Evolutionary conservation across 2,329 filamentous ascomycete genomes (phyloP), one percentile per base, ranked within the genome.

Genomic region (Dactylellina drechsleri): DNA sequence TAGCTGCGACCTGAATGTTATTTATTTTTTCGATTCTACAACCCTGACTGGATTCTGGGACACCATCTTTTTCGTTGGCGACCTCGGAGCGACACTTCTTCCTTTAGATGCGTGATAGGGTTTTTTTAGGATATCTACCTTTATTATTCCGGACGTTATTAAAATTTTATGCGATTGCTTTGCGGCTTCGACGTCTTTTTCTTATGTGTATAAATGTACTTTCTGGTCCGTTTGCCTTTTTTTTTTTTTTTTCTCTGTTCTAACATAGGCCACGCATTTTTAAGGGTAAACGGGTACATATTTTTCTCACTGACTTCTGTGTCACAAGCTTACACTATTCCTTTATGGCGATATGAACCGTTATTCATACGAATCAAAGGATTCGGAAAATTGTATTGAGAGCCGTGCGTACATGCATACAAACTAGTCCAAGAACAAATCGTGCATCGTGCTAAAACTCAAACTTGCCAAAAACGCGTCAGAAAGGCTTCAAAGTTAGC

Each of bases 1-100:
- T 57, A 75, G 71, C 71, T 67, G 59, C 71, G 71, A 75, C 71
- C 45, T 75, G 43, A 67, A 64, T 36, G 47, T 41, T 41, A n/a
- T 47, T 26, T 28, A 28, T 7, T 28, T 28, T 15, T 68, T 65
- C 64, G 57, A 67, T 68, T 58, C 26, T 28, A 3, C 7, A 47
- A 16, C 56, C 56, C 61, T 53, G 58, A 12, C 71, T 61, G 70
- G 59, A 57, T 52, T 28, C 40, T n/a, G 61, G 31, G 23, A 47
- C 26, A 13, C 20, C 18, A 18, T 57, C 28, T 40, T 47, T 16
- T 58, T 57, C 16, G 40, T 54, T 28, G 40, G 60, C 65, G 54
- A 67, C 23, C 26, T 59, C 50, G 20, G 36, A 47, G 18, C 56
- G n/a, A 45, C 13, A 4, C n/a, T 12, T 45, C 10, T 16, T 16